Base-by-base conservation (phyloP, 306 rosid species). In the Albizia julibrissin region DNA sequence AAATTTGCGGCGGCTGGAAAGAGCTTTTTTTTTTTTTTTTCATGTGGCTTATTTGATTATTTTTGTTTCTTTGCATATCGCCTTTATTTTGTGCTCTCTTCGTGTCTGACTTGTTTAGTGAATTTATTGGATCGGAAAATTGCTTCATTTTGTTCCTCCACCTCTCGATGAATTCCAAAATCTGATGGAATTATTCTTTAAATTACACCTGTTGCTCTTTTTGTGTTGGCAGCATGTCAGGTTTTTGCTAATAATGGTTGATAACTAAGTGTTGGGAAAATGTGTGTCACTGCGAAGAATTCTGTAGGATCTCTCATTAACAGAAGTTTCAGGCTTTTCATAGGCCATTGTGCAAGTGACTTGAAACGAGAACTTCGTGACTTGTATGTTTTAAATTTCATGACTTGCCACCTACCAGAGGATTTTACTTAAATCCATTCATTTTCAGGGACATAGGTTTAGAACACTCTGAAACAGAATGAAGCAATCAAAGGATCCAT, bases 401-500 rank as follows among this genome's bases (percentile, higher is more conserved):
- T 58, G 14, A 58, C 29, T n/a, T 58, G n/a, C 26, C 29, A 69
- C 12, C 29, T 8, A 3, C 50, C 50, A 21, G 5, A 40, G 21
- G 29, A 5, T 69, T 58, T 69, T 42, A 22, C 11, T 42, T 40
- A 22, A 40, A 40, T 69, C 5, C 54, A 42, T 40, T 42, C 54
- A 69, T 42, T 24, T 43, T 43, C 75, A 70, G 56, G 49, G 56
- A 6, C 26, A 11, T 52, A 58, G 69, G 39, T 58, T 75, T 39
- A 6, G 26, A 24, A 3, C 69, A 4, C 10, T 8, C 69, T 12
- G 47, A 34, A 79, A 34, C 70, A 79, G 73, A 71, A 87, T 85
- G 95, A 93, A 88, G 88, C 95, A 88, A 88, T 95, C 98, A 39
- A 95, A 91, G 89, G 99, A 95, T 74, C 99, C 99, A 2, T 95